Percentiles rank a stretch among this genome's conserved stretches.
phyloP scores from a whole-genome alignment of 805 yeast species.

The Helenozyma baotianmanensis region DNA sequence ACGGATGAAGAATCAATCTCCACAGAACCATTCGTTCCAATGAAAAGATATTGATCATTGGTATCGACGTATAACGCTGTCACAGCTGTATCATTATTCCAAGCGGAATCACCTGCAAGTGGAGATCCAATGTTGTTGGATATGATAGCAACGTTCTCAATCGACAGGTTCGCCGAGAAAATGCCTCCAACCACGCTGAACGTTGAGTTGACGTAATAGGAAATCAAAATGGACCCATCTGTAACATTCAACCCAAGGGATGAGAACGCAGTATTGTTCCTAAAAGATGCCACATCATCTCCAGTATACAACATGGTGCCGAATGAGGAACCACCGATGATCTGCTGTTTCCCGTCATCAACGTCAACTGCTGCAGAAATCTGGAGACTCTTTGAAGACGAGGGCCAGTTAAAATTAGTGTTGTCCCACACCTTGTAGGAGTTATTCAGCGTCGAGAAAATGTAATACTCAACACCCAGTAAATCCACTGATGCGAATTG shows the following conservation, averaged over 20 bases:
- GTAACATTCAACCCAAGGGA: slow-evolving; percentile 21
- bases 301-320: slow-evolving; percentile 28
- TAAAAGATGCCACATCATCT: slow-evolving; percentile 22
- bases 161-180: slow-evolving; percentile 31
- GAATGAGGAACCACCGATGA: slow-evolving; percentile 33
- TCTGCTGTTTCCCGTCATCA: slow-evolving; percentile 21
- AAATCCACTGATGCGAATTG: slow-evolving; percentile 34
- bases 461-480: slow-evolving; percentile 36
- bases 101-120: slow-evolving; percentile 20
- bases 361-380: slow-evolving; percentile 24
- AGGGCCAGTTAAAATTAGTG: slow-evolving; percentile 32
- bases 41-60: slow-evolving; percentile 30
- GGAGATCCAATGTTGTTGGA: slow-evolving; percentile 14
- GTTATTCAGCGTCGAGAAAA: slow-evolving; percentile 28
- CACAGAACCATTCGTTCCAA: slow-evolving; percentile 43
- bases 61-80: slow-evolving; percentile 34
- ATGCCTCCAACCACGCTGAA: slow-evolving; percentile 58
- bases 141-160: slow-evolving; percentile 29
- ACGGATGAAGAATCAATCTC: slow-evolving; percentile 14
- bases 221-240: slow-evolving; percentile 22
- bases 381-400: slow-evolving; percentile 20
- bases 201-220: slow-evolving; percentile 45
- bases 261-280: slow-evolving; percentile 18
- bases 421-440: slow-evolving; percentile 39
- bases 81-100: slow-evolving; percentile 23